Percentiles rank a stretch among this genome's conserved stretches.
Evolutionary conservation across 331 rosid genomes (phyloP).

Genomic region (Erythrophleum ivorense): DNA sequence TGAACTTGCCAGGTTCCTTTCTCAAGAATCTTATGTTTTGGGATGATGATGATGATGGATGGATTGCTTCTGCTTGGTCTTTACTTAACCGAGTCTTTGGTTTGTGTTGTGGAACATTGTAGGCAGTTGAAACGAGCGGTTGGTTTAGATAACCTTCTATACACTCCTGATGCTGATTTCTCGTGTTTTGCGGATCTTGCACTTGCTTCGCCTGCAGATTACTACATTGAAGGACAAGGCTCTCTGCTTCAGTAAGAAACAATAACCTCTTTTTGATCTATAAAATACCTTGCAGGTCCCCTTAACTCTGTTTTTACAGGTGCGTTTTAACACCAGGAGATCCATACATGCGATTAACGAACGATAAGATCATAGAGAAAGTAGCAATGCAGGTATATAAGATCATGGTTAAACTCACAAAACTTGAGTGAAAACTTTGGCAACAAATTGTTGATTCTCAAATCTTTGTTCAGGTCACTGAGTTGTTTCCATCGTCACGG

Average conservation of each 20-base stretch:
- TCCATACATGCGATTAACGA: slow-evolving; percentile 92
- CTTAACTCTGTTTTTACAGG: slow-evolving; percentile 56
- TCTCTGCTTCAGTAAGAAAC: slow-evolving; percentile 87
- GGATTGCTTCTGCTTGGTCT: too few relatives aligned
- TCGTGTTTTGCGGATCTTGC: slow-evolving; percentile 97
- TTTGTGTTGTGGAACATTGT: slow-evolving; percentile 33
- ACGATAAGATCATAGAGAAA: slow-evolving; percentile 81
- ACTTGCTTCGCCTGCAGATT: slow-evolving; percentile 85
- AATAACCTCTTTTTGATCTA: too few relatives aligned
- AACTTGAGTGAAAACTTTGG: too few relatives aligned
- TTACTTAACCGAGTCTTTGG: slow-evolving; percentile 5
- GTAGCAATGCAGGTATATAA: slow-evolving; percentile 75
- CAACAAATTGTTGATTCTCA: background rate
- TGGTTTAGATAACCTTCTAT: slow-evolving; percentile 92
- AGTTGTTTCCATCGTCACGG: slow-evolving; percentile 86
- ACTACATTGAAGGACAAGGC: slow-evolving; percentile 93
- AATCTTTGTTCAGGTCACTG: slow-evolving; percentile 55
- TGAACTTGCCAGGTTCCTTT: slow-evolving; percentile 80
- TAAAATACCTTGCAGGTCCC: too few relatives aligned
- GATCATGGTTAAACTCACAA: too few relatives aligned
- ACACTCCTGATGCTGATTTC: slow-evolving; percentile 96
- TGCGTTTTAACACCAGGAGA: slow-evolving; percentile 96
- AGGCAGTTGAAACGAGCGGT: slow-evolving; percentile 75
- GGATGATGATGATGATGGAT: too few relatives aligned
- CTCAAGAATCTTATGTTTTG: slow-evolving; percentile 10